Conservation (phyloP, 352 stramenopile genomes). For the Pythium oligandrum region DNA sequence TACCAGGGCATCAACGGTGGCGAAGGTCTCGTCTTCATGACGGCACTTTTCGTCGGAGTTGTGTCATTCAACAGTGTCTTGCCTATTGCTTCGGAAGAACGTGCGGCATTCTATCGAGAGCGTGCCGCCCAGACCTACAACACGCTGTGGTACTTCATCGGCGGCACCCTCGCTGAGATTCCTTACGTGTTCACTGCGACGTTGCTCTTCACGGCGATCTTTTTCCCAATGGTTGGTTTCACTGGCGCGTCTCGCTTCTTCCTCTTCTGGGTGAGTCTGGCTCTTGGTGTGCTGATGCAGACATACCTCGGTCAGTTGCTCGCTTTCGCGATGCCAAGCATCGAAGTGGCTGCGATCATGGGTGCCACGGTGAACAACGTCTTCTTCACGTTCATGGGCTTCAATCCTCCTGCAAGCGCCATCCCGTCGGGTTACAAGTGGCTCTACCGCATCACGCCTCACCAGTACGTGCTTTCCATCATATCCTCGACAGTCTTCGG, state of each 20-base stretch:
- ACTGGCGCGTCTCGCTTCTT: slow-evolving; percentile 26
- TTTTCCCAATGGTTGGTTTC: slow-evolving; percentile 72
- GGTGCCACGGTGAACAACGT: slow-evolving; percentile 38
- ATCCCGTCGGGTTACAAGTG: slow-evolving; percentile 29
- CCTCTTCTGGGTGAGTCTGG: slow-evolving; percentile 63
- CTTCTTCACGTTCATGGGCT: slow-evolving; percentile 55
- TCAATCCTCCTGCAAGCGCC: slow-evolving; percentile 24
- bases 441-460: slow-evolving; percentile 36
- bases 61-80: slow-evolving; percentile 69
- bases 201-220: slow-evolving; percentile 49
- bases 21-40: slow-evolving; percentile 83
- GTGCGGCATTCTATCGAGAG: slow-evolving; percentile 53
- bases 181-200: slow-evolving; percentile 33
- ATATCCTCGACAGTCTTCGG: slow-evolving; percentile 32
- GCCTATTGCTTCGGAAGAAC: slow-evolving; percentile 70
- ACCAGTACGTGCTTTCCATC: slow-evolving; percentile 33
- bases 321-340: slow-evolving; percentile 36
- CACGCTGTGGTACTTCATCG: slow-evolving; percentile 53
- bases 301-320: slow-evolving; percentile 80
- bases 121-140: too few species aligned
- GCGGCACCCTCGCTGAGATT: slow-evolving; percentile 69
- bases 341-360: slow-evolving; percentile 34
- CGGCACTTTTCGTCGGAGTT: slow-evolving; percentile 78
- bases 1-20: slow-evolving; percentile 46
- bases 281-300: slow-evolving; percentile 46